Base-by-base conservation (phyloP, 1,284 basidiomycete species). In the Tylopilus sp. region DNA sequence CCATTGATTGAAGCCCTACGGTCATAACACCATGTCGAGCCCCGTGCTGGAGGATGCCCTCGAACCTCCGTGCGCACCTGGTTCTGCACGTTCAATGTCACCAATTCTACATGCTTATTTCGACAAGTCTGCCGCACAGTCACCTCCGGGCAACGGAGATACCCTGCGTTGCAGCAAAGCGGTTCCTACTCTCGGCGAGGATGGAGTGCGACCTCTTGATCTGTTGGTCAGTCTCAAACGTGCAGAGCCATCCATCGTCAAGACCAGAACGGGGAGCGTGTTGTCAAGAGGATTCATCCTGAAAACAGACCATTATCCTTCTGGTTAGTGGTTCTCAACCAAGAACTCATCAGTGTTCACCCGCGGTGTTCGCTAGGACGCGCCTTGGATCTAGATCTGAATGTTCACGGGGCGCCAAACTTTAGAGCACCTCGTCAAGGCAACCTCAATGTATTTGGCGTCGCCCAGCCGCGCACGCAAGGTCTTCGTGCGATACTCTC, bases 331-430 rank as follows among this genome's bases (percentile, higher is more conserved):
- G 16, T 40, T 36, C 34, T 26, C 23, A 12, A 11, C 29, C 21
- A n/a, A 41, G 23, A 38, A 47, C 23, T 8, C 15, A 41, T 28
- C n/a, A 33, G 30, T 19, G 16, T 46, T 56, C 43, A 55, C 15
- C n/a, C 38, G 18, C 21, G 21, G 41, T 21, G 23, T 7, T 38
- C 29, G n/a, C 36, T 25, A 83, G 92, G 91, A 35, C 82, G 92
- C 50, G 92, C 92, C 9, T 75, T 94, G 40, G 89, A 96, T 64
- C 78, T 97, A n/a, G 91, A 94, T 60, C 77, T 97, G 34, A 92
- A 90, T 54, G 79, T 99, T 4, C 86, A 90, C 64, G 97, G 97
- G 31, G 96, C 96, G 18, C 95, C 96, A 3, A 97, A 98, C 71
- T 98, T 99, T 65, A 79, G 97, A 53, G 84, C 89, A 41, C 86